Base-by-base conservation (phyloP, 2,329 filamentous ascomycete species). In the Atkinsonella hypoxylon region DNA sequence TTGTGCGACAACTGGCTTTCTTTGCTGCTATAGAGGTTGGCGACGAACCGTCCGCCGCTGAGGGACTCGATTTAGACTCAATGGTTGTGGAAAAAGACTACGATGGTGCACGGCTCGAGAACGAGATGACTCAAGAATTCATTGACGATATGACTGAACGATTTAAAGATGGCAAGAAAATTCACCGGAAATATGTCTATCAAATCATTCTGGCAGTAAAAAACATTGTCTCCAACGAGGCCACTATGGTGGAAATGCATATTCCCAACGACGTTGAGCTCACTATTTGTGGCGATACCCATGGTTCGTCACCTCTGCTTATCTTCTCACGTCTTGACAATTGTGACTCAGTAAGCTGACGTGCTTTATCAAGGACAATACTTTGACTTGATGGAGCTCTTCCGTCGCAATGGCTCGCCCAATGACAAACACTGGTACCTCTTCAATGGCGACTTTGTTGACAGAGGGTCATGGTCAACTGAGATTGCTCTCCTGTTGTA, bases 401-500 rank as follows among this genome's bases (percentile, higher is more conserved):
- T 98, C 81, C 78, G 87, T 56, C 78, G 93, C 51, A 96, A 95
- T 60, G 93, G 93, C 41, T 79, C 77, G 56, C 93, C 93, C 0
- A 80, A 78, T 15, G 88, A 91, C 55, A 88, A 86, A 64, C 89
- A 97, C 66, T 87, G 83, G 67, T 98, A 97, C 65, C 78, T 98
- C 12, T 98, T 98, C 77, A 98, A 98, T 67, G 93, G 93, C 57
- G 93, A 98, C 70, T 98, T 98, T 64, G 93, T 98, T 49, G 93
- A 98, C 66, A 82, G 93, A 65, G 93, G 93, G 30, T 96, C 89
- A 38, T 98, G 93, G 93, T 97, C 91, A 7, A 89, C 84, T n/a
- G 93, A 98, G 67, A 94, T 98, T 59, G 91, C 89, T 11, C 76
- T 98, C 45, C 75, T 96, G 11, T 76, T 98, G 18, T 98, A 96